Evolutionary conservation across 2,329 filamentous ascomycete genomes (phyloP), one percentile per base, ranked within the genome.

Genomic region (Penicillium sp.): DNA sequence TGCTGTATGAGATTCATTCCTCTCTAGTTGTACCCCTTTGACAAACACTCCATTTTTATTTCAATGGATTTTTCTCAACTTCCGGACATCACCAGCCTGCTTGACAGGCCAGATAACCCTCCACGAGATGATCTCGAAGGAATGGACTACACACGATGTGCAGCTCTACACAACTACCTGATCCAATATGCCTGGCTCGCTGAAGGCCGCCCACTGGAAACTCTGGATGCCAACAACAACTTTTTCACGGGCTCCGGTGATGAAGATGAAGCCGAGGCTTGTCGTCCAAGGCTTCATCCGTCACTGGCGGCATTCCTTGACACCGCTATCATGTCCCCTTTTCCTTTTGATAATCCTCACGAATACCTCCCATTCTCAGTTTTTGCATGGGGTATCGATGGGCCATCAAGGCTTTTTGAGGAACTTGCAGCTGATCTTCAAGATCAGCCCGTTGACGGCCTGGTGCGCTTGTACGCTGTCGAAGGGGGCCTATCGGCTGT

Each of bases 101-200:
- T 70, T 42, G 69, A 70, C 50, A 68, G 61, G 49, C 51, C 61
- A 26, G 54, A 59, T 51, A 68, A 68, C 51, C 65, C 68, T 51
- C 51, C 66, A 49, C 56, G 64, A 41, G 55, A 58, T 43, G 60
- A 67, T 58, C 35, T 65, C 14, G 48, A 56, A 45, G 60, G 61
- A 4, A 60, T 71, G 55, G 67, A 70, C 46, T 53, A 68, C 55
- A 35, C 20, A 49, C 64, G 69, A 65, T 71, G 70, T 56, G 67
- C 59, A 18, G 63, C 63, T 57, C 64, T 72, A 26, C 66, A 73
- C 52, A 70, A 73, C 37, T 67, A 70, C 42, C 61, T 73, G 43
- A 57, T 68, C 6, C 57, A 67, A 45, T 65, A 70, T 49, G 52
- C 62, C 53, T 66, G 62, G 59, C 42, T 60, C 37, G 60, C 66